Conservation (phyloP, 495 filamentous ascomycete species). For the Aspergillus olivimuriae region DNA sequence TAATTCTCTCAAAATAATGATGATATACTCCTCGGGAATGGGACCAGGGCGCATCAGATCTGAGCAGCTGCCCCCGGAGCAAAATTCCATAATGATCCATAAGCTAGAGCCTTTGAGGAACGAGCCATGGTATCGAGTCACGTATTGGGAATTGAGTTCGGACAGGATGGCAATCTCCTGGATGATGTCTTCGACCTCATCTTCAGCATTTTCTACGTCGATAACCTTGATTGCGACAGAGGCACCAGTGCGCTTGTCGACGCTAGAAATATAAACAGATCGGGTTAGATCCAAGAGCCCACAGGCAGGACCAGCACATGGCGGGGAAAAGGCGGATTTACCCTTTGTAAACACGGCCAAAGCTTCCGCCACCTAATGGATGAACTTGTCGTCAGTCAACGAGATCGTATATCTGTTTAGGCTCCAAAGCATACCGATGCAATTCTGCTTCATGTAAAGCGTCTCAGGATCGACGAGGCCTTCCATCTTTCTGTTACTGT, state of each 20-base stretch:
- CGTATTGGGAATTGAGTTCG: conserved; percentile 86
- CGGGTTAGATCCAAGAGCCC: conserved; percentile 2
- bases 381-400: background rate
- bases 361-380: conserved; percentile 69
- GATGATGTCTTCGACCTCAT: conserved; percentile 98
- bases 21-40: conserved; percentile 91
- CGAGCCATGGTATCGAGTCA: conserved; percentile 95
- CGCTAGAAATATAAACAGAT: conserved; percentile 37
- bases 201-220: conserved; percentile 96
- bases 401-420: background rate
- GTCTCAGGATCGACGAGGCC: conserved; percentile 68
- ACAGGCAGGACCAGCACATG: too few relatives aligned
- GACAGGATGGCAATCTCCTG: conserved; percentile 96
- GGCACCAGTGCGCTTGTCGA: conserved; percentile 78
- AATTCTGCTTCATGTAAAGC: conserved; percentile 88
- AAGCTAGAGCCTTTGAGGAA: conserved; percentile 91
- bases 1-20: conserved; percentile 86
- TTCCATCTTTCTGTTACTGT: conserved; percentile 26
- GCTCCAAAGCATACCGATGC: conserved; percentile 64
- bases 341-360: conserved; percentile 96
- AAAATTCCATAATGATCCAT: conserved; percentile 98
- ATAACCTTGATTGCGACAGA: conserved; percentile 94
- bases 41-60: conserved; percentile 87
- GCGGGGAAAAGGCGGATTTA: conserved; percentile 36
- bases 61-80: conserved; percentile 85